phyloP scores from a whole-genome alignment of 768 basidiomycete genomes.

The Leccinum truebloodii region DNA sequence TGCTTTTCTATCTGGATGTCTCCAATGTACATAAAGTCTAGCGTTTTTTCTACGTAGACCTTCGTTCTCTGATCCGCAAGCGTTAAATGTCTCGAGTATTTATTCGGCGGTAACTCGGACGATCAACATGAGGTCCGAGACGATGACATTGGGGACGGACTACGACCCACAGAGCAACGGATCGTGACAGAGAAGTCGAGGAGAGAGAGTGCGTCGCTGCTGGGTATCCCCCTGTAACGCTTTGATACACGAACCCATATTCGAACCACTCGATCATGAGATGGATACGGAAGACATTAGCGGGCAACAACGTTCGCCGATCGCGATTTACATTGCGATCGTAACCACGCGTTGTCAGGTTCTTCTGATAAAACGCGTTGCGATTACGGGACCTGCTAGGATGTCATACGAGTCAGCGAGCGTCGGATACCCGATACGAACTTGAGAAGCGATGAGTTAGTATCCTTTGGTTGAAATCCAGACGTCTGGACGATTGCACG shows the following conservation, averaged over 20 bases:
- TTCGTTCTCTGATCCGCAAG: not conserved
- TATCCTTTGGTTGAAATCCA: constrained; percentile 47
- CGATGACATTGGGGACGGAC: constrained; percentile 5
- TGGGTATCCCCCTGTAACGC: not conserved
- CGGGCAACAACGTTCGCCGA: constrained; percentile 59
- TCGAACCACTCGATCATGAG: constrained; percentile 28
- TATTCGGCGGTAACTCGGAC: constrained; percentile 5
- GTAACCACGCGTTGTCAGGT: constrained; percentile 60
- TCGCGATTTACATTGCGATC: constrained; percentile 63
- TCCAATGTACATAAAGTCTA: not conserved
- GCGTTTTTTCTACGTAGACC: not conserved
- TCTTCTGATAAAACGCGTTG: constrained; percentile 51
- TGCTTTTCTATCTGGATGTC: not conserved
- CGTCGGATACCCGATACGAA: constrained; percentile 14
- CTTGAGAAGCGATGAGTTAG: constrained; percentile 58
- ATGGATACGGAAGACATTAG: constrained; percentile 49
- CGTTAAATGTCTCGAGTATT: constrained; percentile 4
- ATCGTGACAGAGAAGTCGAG: not conserved
- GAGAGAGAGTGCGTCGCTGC: not conserved
- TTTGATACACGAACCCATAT: not conserved
- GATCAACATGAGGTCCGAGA: constrained; percentile 4
- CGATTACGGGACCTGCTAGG: constrained; percentile 61
- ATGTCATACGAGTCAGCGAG: not conserved
- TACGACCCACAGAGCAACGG: not conserved
- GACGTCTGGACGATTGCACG: not conserved